These are phyloP conservation scores for Simplicillium sp. DNA, from an alignment of 2,329 filamentous ascomycete species.

Conservation along the genomic window DNA sequence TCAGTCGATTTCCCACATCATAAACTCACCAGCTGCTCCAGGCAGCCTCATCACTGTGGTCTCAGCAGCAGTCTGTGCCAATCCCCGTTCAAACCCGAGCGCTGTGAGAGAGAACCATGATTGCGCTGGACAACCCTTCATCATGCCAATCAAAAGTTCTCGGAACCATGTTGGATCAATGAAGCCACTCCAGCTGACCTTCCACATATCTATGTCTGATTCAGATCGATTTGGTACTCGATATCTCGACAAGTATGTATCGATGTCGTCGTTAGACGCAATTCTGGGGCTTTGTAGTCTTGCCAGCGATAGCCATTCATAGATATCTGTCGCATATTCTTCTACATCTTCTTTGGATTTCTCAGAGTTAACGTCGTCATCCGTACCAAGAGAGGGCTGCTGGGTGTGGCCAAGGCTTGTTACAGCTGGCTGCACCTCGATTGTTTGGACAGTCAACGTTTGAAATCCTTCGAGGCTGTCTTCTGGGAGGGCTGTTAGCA, in stretches of 20 bases:
- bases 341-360: slow-evolving; percentile 39
- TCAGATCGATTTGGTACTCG: slow-evolving; percentile 34
- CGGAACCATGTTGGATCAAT: slow-evolving; percentile 44
- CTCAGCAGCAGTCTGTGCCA: slow-evolving; percentile 33
- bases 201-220: slow-evolving; percentile 28
- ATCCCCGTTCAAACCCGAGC: slow-evolving; percentile 38
- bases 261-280: slow-evolving; percentile 44
- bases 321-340: slow-evolving; percentile 51
- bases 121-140: slow-evolving; percentile 30
- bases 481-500: too few species aligned
- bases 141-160: slow-evolving; percentile 32
- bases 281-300: slow-evolving; percentile 58
- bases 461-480: too few species aligned
- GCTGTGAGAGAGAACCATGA: slow-evolving; percentile 48
- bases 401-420: too few species aligned
- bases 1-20: slow-evolving; percentile 50
- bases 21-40: slow-evolving; percentile 38
- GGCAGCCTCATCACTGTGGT: slow-evolving; percentile 44
- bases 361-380: too few species aligned
- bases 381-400: too few species aligned
- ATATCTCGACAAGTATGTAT: slow-evolving; percentile 63
- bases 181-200: slow-evolving; percentile 51
- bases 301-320: slow-evolving; percentile 69
- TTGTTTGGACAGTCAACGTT: too few species aligned
- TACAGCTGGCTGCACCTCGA: too few species aligned